A percentile compares a stretch with the other conserved stretches of the same genome.
These are phyloP conservation scores for Penicillium turbatum DNA, from an alignment of 495 filamentous ascomycete species.

Conservation along the genomic window DNA sequence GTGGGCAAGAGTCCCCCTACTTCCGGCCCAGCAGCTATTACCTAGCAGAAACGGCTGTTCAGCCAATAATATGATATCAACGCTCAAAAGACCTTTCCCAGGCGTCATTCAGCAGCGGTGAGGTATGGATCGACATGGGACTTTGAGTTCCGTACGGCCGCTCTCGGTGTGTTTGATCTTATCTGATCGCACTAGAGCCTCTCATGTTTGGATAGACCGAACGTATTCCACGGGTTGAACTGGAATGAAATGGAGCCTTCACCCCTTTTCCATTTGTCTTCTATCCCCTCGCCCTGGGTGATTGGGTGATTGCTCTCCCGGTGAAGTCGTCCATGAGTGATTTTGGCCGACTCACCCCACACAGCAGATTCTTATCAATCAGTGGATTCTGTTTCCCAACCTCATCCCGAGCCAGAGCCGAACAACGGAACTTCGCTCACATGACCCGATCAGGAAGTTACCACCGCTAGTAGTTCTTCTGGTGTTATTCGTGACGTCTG, in stretches of 20 bases:
- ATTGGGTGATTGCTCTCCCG: neutral
- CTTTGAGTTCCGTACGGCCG: slow-evolving; percentile 9
- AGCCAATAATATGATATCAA: slow-evolving; percentile 12
- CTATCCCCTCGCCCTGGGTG: neutral
- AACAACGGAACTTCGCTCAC: slow-evolving; percentile 18
- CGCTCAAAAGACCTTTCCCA: slow-evolving; percentile 15
- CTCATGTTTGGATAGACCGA: slow-evolving; percentile 9
- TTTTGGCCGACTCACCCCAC: slow-evolving; percentile 9
- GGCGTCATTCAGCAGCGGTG: slow-evolving; percentile 10
- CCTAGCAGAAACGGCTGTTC: slow-evolving; percentile 20
- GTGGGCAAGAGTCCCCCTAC: slow-evolving; percentile 5
- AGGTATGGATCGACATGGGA: slow-evolving; percentile 22
- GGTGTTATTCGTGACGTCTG: neutral
- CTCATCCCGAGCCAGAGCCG: slow-evolving; percentile 14
- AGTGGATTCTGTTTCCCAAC: slow-evolving; percentile 15
- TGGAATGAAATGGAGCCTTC: neutral
- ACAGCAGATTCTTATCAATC: slow-evolving; percentile 28
- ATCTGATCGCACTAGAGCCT: slow-evolving; percentile 28
- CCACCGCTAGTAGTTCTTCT: neutral
- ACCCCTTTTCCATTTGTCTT: too few species aligned
- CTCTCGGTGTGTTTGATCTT: slow-evolving; percentile 24
- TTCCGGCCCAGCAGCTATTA: slow-evolving; percentile 16
- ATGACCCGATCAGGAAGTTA: slow-evolving; percentile 1
- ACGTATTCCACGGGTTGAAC: slow-evolving; percentile 9
- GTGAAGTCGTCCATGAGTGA: neutral